Evolutionary conservation across 495 filamentous ascomycete genomes (phyloP).

Genomic region (Bryoglossum gracile): DNA sequence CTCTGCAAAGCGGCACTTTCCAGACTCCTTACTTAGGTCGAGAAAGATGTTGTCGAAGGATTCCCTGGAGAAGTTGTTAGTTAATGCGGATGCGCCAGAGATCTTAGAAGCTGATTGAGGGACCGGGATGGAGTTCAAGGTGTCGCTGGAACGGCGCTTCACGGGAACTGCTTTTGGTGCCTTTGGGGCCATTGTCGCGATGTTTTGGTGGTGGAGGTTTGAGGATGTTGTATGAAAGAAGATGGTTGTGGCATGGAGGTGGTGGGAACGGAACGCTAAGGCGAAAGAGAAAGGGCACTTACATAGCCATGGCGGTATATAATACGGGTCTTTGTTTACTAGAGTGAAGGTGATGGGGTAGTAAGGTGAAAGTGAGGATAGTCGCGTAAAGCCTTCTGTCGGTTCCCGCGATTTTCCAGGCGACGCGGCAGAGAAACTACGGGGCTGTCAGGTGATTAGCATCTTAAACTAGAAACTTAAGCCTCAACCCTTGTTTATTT

Average conservation of each 20-base stretch:
- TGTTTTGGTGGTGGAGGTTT: neutral
- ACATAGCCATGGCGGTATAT: conserved; percentile 3
- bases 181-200: neutral
- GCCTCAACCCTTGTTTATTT: too few species aligned
- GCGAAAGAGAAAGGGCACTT: neutral
- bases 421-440: too few species aligned
- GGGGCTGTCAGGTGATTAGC: too few species aligned
- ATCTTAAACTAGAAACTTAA: too few species aligned
- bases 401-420: too few species aligned
- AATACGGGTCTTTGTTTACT: neutral
- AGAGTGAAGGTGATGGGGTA: neutral
- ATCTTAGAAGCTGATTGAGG: too few species aligned
- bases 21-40: conserved; percentile 81
- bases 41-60: conserved; percentile 94
- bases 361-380: neutral
- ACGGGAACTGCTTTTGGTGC: too few species aligned
- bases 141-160: too few species aligned
- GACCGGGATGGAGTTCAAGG: too few species aligned
- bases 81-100: too few species aligned
- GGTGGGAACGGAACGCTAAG: neutral
- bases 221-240: neutral
- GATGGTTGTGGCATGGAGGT: neutral
- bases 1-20: conserved; percentile 90
- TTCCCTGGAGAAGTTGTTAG: conserved; percentile 44
- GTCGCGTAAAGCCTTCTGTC: neutral